Evolutionary conservation across 805 yeast genomes (phyloP).

Genomic region (Cyberlindnera saturnus): DNA sequence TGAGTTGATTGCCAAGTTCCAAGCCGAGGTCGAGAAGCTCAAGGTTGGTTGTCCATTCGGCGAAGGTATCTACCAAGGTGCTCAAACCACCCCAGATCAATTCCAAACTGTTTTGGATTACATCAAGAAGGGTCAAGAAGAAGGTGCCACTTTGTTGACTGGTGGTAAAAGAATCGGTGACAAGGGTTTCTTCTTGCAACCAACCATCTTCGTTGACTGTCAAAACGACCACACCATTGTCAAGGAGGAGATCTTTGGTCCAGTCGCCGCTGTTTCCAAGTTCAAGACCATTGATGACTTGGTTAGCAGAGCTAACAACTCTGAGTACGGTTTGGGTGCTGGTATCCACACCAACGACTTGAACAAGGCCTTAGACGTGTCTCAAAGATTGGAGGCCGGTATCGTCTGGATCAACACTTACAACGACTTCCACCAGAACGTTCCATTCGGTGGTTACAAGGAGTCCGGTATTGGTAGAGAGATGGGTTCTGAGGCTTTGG

Average conservation of each 20-base stretch:
- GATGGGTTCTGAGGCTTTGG: slow-evolving; percentile 64
- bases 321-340: slow-evolving; percentile 61
- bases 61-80: slow-evolving; percentile 53
- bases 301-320: slow-evolving; percentile 47
- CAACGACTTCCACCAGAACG: slow-evolving; percentile 59
- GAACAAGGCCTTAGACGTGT: slow-evolving; percentile 48
- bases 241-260: slow-evolving; percentile 62
- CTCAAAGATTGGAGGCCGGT: slow-evolving; percentile 54
- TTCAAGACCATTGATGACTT: slow-evolving; percentile 54
- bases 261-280: slow-evolving; percentile 55
- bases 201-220: slow-evolving; percentile 57
- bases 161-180: slow-evolving; percentile 55
- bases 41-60: slow-evolving; percentile 63
- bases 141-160: slow-evolving; percentile 51
- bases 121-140: slow-evolving; percentile 49
- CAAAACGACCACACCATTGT: slow-evolving; percentile 45
- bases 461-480: slow-evolving; percentile 69
- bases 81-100: slow-evolving; percentile 57
- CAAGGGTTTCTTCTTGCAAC: slow-evolving; percentile 57
- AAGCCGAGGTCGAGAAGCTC: slow-evolving; percentile 42
- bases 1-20: slow-evolving; percentile 42
- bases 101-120: slow-evolving; percentile 52
- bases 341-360: slow-evolving; percentile 54
- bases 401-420: slow-evolving; percentile 63
- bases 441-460: slow-evolving; percentile 69